These are phyloP conservation scores for Boletus pseudo-olivaceus DNA, from an alignment of 768 basidiomycete species.

Conservation along the genomic window DNA sequence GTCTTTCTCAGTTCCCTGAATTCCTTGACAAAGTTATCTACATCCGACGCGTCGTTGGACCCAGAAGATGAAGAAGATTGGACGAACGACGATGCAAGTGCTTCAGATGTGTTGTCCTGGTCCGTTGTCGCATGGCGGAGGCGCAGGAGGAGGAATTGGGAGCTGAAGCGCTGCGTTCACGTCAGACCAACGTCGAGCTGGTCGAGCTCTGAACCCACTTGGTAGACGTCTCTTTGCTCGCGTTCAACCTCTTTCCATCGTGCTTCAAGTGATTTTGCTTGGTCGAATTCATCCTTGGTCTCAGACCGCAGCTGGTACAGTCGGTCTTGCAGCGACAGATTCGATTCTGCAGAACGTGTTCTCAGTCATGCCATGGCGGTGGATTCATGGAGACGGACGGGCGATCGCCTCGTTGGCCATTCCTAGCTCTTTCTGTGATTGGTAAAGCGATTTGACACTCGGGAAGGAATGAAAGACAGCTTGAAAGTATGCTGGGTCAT, in stretches of 20 bases:
- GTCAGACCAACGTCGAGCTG: constrained; percentile 9
- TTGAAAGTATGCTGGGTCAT: constrained; percentile 81
- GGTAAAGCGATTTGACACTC: constrained; percentile 69
- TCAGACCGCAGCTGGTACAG: constrained; percentile 75
- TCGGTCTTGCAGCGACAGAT: constrained; percentile 69
- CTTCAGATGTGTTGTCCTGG: constrained; percentile 88
- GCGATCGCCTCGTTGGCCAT: constrained; percentile 85
- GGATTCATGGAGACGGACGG: constrained; percentile 46
- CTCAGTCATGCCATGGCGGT: constrained; percentile 2
- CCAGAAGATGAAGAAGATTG: constrained; percentile 46
- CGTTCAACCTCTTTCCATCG: constrained; percentile 86
- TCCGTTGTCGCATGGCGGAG: constrained; percentile 84
- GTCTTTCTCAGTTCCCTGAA: constrained; percentile 84
- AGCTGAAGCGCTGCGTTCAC: constrained; percentile 65
- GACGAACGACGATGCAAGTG: constrained; percentile 79
- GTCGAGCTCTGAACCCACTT: constrained; percentile 44
- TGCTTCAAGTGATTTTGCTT: constrained; percentile 76
- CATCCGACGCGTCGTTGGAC: constrained; percentile 39
- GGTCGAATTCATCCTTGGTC: constrained; percentile 83
- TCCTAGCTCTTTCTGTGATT: constrained; percentile 73
- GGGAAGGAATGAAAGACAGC: constrained; percentile 80
- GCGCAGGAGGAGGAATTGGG: constrained; percentile 85
- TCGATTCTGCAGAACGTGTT: constrained; percentile 51
- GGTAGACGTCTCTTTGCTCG: constrained; percentile 86
- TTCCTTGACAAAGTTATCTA: constrained; percentile 84